A percentile compares a stretch with the other conserved stretches of the same genome.
These are phyloP conservation scores for Fusarium cicatricum DNA, from an alignment of 2,329 filamentous ascomycete species.

Conservation along the genomic window DNA sequence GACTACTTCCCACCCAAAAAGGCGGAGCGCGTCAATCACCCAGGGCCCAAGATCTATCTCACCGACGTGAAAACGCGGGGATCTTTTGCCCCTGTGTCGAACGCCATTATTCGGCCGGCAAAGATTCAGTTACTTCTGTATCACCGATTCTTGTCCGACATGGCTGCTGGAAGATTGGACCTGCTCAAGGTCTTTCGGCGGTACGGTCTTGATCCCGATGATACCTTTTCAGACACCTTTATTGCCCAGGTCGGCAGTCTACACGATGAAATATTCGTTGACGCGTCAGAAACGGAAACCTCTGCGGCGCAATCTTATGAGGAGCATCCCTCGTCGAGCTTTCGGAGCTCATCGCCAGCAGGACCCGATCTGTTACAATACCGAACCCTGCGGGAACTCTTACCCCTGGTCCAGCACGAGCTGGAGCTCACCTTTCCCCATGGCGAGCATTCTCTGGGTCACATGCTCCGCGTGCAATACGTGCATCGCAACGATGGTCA, in stretches of 20 bases:
- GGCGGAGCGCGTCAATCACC: not conserved
- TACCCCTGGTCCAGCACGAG: conserved; percentile 57
- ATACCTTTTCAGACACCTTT: conserved; percentile 79
- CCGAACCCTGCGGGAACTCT: conserved; percentile 56
- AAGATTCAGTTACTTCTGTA: conserved; percentile 91
- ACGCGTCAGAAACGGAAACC: conserved; percentile 50
- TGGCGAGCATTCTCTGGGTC: conserved; percentile 57
- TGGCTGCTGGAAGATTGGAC: conserved; percentile 76
- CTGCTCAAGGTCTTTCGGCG: conserved; percentile 74
- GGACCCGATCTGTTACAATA: conserved; percentile 55
- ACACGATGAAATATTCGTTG: conserved; percentile 71
- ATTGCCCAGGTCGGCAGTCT: conserved; percentile 76
- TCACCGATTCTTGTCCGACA: conserved; percentile 79
- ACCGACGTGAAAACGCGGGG: conserved; percentile 88
- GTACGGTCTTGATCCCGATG: conserved; percentile 72
- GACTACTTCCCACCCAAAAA: conserved; percentile 50
- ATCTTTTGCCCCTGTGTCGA: conserved; percentile 68
- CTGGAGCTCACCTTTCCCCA: conserved; percentile 61
- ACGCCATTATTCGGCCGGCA: conserved; percentile 76
- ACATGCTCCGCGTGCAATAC: conserved; percentile 63
- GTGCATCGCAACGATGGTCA: conserved; percentile 61
- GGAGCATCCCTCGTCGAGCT: conserved; percentile 23
- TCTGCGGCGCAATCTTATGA: conserved; percentile 8
- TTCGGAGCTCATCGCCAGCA: conserved; percentile 29
- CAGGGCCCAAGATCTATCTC: conserved; percentile 67